phyloP scores from a whole-genome alignment of 169 alveolate genomes.

The Cryptosporidium sp. region DNA sequence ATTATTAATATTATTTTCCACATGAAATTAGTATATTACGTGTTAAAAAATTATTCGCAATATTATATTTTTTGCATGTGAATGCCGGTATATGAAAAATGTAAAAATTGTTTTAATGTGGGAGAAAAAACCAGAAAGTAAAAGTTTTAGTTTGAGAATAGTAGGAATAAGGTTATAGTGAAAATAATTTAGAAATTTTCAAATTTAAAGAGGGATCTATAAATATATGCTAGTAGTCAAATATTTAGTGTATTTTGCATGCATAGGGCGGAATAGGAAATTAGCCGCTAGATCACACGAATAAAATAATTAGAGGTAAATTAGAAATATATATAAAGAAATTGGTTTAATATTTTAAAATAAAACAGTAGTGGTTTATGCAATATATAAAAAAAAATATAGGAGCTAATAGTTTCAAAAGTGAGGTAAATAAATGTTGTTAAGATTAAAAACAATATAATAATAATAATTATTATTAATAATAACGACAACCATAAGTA shows the following conservation, averaged over 20 bases:
- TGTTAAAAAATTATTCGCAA: not conserved
- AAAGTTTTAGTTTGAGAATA: no score
- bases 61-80: not conserved
- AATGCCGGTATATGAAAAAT: not conserved
- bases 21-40: not conserved
- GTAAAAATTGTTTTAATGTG: not conserved
- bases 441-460: not conserved
- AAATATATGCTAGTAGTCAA: conserved; percentile 1
- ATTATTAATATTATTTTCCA: not conserved
- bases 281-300: conserved; percentile 53
- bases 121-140: not conserved
- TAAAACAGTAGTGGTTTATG: not conserved
- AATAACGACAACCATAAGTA: not conserved
- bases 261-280: conserved; percentile 10
- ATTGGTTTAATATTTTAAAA: no score
- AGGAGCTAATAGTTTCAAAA: no score
- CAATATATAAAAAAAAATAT: no score
- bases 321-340: not conserved
- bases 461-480: no score
- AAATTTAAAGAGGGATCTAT: conserved; percentile 9
- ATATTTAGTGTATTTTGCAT: conserved; percentile 9
- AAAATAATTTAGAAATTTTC: not conserved
- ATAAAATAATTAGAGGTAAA: not conserved
- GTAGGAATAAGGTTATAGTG: not conserved
- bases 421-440: not conserved